These are phyloP conservation scores for Candida boidinii DNA, from an alignment of 805 yeast species.

Conservation along the genomic window DNA sequence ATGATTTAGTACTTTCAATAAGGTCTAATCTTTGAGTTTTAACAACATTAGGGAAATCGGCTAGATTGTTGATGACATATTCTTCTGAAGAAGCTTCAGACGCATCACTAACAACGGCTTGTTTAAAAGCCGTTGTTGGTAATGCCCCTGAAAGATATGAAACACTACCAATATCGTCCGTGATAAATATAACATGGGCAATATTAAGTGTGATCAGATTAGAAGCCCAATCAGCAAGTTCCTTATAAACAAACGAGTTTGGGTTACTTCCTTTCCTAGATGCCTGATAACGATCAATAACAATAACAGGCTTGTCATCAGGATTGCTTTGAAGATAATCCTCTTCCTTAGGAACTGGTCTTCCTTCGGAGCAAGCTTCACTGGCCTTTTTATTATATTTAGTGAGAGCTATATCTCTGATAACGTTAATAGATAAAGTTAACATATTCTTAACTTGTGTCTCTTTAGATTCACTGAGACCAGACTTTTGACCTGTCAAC, in stretches of 20 bases:
- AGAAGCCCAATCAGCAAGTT: slow-evolving; percentile 86
- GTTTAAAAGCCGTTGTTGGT: slow-evolving; percentile 82
- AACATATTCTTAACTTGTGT: slow-evolving; percentile 76
- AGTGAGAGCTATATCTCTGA: slow-evolving; percentile 53
- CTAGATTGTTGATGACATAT: slow-evolving; percentile 50
- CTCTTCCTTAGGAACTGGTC: slow-evolving; percentile 47
- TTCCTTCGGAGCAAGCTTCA: slow-evolving; percentile 16
- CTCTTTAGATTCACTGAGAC: slow-evolving; percentile 76
- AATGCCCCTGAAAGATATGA: slow-evolving; percentile 61
- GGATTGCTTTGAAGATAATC: slow-evolving; percentile 82
- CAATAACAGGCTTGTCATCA: slow-evolving; percentile 76
- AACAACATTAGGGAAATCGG: slow-evolving; percentile 16
- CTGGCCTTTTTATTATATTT: slow-evolving; percentile 30
- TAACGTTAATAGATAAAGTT: slow-evolving; percentile 59
- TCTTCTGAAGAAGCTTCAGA: slow-evolving; percentile 57
- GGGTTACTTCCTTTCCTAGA: slow-evolving; percentile 45
- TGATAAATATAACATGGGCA: slow-evolving; percentile 85
- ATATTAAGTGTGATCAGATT: slow-evolving; percentile 62
- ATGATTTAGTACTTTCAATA: slow-evolving; percentile 53
- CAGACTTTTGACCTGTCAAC: slow-evolving; percentile 88
- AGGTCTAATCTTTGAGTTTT: slow-evolving; percentile 25
- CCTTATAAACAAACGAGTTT: slow-evolving; percentile 60
- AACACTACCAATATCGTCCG: slow-evolving; percentile 76
- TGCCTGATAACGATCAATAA: slow-evolving; percentile 62
- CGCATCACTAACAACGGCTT: slow-evolving; percentile 74